These are phyloP conservation scores for Periconia sp. DNA, from an alignment of 2,329 filamentous ascomycete genomes.

Conservation along the genomic window DNA sequence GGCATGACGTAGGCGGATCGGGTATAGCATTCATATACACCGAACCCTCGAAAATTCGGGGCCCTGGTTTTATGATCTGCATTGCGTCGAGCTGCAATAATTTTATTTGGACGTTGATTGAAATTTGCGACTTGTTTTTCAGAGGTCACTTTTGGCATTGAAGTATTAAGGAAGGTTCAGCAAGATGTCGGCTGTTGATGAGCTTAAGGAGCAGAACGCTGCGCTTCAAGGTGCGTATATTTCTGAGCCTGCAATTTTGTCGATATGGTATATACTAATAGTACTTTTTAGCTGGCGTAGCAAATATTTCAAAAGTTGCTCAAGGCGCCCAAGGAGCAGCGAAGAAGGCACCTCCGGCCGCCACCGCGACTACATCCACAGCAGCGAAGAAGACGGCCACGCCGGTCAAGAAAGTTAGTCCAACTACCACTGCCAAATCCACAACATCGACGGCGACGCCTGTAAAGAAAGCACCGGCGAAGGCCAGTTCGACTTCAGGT, in stretches of 20 bases:
- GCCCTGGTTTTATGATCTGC: constrained; percentile 5
- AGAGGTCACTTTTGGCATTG: not conserved
- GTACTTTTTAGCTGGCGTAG: constrained; percentile 31
- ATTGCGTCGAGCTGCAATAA: not conserved
- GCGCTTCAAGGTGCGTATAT: constrained; percentile 49
- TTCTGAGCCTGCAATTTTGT: not conserved
- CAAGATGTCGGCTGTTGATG: constrained; percentile 43
- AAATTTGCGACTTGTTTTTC: not conserved
- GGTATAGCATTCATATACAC: not conserved
- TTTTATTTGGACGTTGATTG: not conserved
- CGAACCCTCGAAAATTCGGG: not conserved
- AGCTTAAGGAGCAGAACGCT: constrained; percentile 51
- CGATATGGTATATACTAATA: constrained; percentile 9
- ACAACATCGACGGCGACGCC: constrained; percentile 10
- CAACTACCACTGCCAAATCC: constrained; percentile 5
- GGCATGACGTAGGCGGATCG: constrained; percentile 13
- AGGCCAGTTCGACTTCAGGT: constrained; percentile 11
- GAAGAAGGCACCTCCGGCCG: constrained; percentile 32
- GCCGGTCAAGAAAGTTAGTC: constrained; percentile 30
- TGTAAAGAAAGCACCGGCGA: constrained; percentile 20
- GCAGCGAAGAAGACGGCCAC: constrained; percentile 22
- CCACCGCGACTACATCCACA: constrained; percentile 22
- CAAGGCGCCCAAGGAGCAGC: constrained; percentile 23
- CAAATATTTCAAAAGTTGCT: constrained; percentile 35
- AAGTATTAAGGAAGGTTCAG: not conserved